Conservation (phyloP, 192 early-diverging fungal species). For the Umbelopsis isabellina region DNA sequence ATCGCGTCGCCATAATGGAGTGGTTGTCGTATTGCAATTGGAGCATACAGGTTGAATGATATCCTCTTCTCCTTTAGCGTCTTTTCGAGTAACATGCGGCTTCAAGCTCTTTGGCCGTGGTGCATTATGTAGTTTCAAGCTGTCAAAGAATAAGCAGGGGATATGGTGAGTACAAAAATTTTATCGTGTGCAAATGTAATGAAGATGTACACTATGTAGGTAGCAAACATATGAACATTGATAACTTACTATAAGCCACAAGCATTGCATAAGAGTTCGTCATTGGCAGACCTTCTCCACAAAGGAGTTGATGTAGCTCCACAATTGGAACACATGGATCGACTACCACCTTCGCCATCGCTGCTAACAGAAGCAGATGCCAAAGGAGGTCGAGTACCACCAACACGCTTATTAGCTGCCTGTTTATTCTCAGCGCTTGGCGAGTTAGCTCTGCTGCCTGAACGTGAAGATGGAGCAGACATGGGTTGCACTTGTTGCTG, state of each 20-base stretch:
- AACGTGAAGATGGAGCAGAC: slow-evolving; percentile 12
- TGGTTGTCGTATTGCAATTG: slow-evolving; percentile 83
- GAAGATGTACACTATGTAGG: neutral
- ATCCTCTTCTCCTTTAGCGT: slow-evolving; percentile 43
- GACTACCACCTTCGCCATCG: slow-evolving; percentile 18
- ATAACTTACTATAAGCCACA: slow-evolving; percentile 89
- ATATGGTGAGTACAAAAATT: neutral
- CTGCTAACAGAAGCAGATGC: slow-evolving; percentile 12
- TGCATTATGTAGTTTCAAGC: slow-evolving; percentile 82
- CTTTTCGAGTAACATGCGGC: slow-evolving; percentile 67
- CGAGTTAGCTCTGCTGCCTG: slow-evolving; percentile 21
- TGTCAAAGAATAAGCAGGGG: slow-evolving; percentile 7
- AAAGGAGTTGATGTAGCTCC: slow-evolving; percentile 86
- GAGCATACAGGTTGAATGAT: slow-evolving; percentile 55
- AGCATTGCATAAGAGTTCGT: slow-evolving; percentile 93
- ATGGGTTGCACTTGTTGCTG: slow-evolving; percentile 17
- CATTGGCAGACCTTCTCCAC: slow-evolving; percentile 88
- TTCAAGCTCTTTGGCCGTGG: slow-evolving; percentile 81
- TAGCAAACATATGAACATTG: neutral
- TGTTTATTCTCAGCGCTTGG: neutral
- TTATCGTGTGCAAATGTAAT: neutral
- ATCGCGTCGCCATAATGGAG: slow-evolving; percentile 90
- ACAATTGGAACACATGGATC: slow-evolving; percentile 70
- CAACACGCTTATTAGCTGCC: neutral
- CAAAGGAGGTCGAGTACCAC: neutral